phyloP scores from a whole-genome alignment of 441 rosid genomes.

The Melastoma candidum region DNA sequence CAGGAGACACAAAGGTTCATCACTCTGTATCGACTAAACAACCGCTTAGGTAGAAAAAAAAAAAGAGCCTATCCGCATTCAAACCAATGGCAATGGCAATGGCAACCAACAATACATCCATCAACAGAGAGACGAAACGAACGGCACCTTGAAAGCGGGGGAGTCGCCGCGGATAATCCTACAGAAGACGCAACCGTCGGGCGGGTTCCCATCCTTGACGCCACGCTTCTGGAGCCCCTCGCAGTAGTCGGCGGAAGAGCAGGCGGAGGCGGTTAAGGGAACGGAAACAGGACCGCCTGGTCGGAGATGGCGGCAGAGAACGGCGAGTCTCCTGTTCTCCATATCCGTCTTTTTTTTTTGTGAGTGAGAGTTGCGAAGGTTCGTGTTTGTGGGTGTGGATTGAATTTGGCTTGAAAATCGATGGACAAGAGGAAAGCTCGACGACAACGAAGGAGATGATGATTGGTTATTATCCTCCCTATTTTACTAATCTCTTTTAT shows the following conservation, averaged over 20 bases:
- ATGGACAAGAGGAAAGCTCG: too few relatives aligned
- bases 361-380: neutral
- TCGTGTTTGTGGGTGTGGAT: too few relatives aligned
- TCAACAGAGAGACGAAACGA: neutral
- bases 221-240: constrained; percentile 9
- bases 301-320: constrained; percentile 52
- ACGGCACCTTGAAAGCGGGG: constrained; percentile 50
- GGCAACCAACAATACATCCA: neutral
- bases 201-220: constrained; percentile 6
- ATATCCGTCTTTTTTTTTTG: constrained; percentile 11
- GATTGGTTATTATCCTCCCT: too few relatives aligned
- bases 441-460: too few relatives aligned
- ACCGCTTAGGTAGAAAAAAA: too few relatives aligned
- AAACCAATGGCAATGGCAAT: too few relatives aligned
- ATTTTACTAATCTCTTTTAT: too few relatives aligned
- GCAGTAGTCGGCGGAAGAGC: constrained; percentile 14
- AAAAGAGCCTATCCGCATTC: too few relatives aligned
- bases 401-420: too few relatives aligned
- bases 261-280: constrained; percentile 21
- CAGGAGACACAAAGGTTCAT: too few relatives aligned
- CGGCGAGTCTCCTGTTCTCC: constrained; percentile 62
- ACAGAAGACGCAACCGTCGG: constrained; percentile 68
- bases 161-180: constrained; percentile 66
- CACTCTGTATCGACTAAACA: too few relatives aligned
- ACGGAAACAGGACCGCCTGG: constrained; percentile 16